Percentiles rank a stretch among this genome's conserved stretches.
phyloP scores from a whole-genome alignment of 139 green algal genomes.

The Pedinophyceae sp. region DNA sequence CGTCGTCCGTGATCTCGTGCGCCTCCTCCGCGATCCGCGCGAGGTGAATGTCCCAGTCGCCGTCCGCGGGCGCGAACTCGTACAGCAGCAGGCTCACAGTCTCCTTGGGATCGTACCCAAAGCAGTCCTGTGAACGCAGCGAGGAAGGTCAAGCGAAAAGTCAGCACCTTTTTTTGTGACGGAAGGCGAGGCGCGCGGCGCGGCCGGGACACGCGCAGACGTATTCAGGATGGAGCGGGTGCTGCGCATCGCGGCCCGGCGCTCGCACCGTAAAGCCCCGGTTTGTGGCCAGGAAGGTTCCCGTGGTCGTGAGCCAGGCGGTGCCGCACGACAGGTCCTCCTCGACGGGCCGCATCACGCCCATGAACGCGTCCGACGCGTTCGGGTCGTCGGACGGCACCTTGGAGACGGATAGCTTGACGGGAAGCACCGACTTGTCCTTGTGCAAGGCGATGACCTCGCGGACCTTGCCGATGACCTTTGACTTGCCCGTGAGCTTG shows the following conservation, averaged over 20 bases:
- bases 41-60: background rate
- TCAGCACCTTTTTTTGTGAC: constrained; percentile 12
- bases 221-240: too few relatives aligned
- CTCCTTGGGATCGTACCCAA: constrained; percentile 16
- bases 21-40: too few relatives aligned
- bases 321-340: background rate
- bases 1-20: too few relatives aligned
- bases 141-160: constrained; percentile 25
- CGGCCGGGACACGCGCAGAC: constrained; percentile 16
- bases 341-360: constrained; percentile 7
- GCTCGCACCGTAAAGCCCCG: background rate
- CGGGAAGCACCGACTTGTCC: constrained; percentile 22
- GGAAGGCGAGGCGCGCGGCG: constrained; percentile 8
- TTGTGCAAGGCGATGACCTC: constrained; percentile 31
- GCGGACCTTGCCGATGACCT: constrained; percentile 15
- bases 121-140: constrained; percentile 23
- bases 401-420: constrained; percentile 15
- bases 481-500: constrained; percentile 14
- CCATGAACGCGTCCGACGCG: constrained; percentile 23
- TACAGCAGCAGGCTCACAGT: background rate
- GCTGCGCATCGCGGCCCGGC: too few relatives aligned
- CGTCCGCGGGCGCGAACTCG: background rate
- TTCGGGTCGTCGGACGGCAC: constrained; percentile 5
- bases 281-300: background rate
- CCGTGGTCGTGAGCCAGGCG: background rate